Evolutionary conservation across 257 asterid species (phyloP).

Genomic region (Solanum pennellii): DNA sequence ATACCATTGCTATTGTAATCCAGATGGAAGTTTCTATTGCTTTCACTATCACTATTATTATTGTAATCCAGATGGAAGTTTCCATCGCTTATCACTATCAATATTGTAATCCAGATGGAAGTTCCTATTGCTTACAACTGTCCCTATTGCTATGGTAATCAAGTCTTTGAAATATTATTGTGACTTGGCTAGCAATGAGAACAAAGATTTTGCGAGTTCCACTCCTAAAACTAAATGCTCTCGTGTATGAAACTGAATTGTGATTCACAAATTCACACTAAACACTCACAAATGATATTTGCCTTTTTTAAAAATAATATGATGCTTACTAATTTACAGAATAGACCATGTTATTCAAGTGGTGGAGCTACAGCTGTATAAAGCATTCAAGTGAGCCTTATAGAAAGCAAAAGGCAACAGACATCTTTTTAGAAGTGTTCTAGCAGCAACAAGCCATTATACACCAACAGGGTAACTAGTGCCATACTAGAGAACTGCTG

Average conservation of each 20-base stretch:
- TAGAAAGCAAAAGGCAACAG: background rate
- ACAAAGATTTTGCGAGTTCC: background rate
- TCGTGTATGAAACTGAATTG: background rate
- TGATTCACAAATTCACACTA: background rate
- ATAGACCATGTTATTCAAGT: background rate
- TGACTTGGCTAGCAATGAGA: background rate
- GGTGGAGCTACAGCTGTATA: background rate
- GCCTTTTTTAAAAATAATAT: background rate
- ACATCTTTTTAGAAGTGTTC: background rate
- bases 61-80: background rate
- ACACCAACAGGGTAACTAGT: background rate
- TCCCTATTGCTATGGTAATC: background rate
- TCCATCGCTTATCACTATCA: background rate
- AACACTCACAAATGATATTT: background rate
- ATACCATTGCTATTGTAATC: background rate
- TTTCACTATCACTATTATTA: background rate
- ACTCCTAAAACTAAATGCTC: background rate
- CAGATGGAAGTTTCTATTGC: background rate
- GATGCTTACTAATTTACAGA: background rate
- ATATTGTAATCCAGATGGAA: background rate
- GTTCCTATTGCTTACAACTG: background rate
- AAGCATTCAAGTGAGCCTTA: background rate
- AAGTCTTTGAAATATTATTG: background rate
- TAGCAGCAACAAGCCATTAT: background rate
- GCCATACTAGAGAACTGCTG: background rate